phyloP scores from a whole-genome alignment of 2,329 filamentous ascomycete genomes.

The Thielaviopsis ethacetica region DNA sequence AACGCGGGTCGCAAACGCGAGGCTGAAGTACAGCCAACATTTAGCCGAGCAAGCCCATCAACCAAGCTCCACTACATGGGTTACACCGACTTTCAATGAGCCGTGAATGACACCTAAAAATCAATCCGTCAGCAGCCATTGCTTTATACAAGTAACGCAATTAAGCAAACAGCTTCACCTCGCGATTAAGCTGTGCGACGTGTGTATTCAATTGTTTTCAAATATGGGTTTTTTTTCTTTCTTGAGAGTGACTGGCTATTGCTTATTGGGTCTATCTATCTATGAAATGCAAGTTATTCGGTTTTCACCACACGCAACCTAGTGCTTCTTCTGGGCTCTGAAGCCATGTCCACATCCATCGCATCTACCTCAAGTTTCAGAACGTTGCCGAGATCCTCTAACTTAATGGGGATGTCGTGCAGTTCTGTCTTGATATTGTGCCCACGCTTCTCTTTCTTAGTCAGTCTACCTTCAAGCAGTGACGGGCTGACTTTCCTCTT shows the following conservation, averaged over 20 bases:
- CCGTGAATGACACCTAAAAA: background rate
- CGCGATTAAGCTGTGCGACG: too few species aligned
- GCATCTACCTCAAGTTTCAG: slow-evolving; percentile 8
- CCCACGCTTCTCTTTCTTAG: slow-evolving; percentile 3
- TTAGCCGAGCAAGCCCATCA: background rate
- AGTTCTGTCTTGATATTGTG: slow-evolving; percentile 4
- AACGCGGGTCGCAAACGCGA: slow-evolving; percentile 14
- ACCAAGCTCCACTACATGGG: background rate
- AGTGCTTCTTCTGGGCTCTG: slow-evolving; percentile 7
- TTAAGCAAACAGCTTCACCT: too few species aligned
- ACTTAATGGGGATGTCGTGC: slow-evolving; percentile 4
- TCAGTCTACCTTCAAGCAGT: background rate
- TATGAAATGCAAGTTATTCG: slow-evolving; percentile 1
- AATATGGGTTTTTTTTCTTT: background rate
- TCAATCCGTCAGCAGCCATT: background rate
- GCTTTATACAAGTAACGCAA: too few species aligned
- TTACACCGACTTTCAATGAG: background rate
- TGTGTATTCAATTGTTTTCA: too few species aligned
- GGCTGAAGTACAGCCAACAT: background rate
- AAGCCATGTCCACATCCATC: slow-evolving; percentile 9
- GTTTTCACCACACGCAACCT: slow-evolving; percentile 6
- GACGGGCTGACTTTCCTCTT: slow-evolving; percentile 8
- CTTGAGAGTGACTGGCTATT: background rate
- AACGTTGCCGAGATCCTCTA: background rate
- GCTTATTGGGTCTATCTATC: background rate